Evolutionary conservation across 345 rosid genomes (phyloP).

Genomic region (Clausena lansium): DNA sequence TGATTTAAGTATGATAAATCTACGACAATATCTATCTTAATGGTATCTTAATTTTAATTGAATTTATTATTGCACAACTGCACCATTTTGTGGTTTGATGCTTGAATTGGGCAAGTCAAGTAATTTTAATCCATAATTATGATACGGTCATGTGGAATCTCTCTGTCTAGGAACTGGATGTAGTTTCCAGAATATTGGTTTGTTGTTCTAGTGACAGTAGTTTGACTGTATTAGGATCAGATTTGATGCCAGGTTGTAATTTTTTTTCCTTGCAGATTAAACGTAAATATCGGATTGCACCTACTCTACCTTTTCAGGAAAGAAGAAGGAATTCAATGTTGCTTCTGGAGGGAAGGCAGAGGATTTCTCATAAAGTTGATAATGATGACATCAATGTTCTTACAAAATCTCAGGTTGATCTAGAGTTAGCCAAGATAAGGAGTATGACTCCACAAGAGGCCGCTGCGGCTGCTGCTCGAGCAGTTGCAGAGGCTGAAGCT

Average conservation of each 20-base stretch:
- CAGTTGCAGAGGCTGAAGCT: conserved; percentile 93
- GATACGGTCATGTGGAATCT: background rate
- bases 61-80: background rate
- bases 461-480: conserved; percentile 78
- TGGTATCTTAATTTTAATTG: background rate
- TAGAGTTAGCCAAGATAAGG: conserved; percentile 82
- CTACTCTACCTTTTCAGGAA: conserved; percentile 43
- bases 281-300: conserved; percentile 81
- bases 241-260: background rate
- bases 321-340: conserved; percentile 46
- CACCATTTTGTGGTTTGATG: background rate
- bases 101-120: background rate
- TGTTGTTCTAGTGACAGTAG: background rate
- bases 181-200: conserved; percentile 6
- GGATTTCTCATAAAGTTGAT: conserved; percentile 49
- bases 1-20: background rate
- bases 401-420: conserved; percentile 71
- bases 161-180: background rate
- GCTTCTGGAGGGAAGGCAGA: conserved; percentile 42
- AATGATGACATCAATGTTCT: conserved; percentile 48
- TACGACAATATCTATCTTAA: background rate
- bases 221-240: background rate
- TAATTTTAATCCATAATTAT: background rate
- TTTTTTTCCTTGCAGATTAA: conserved; percentile 56
- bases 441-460: conserved; percentile 84